Conservation (phyloP, 2,329 filamentous ascomycete species). For the Epichloe brachyelytri region DNA sequence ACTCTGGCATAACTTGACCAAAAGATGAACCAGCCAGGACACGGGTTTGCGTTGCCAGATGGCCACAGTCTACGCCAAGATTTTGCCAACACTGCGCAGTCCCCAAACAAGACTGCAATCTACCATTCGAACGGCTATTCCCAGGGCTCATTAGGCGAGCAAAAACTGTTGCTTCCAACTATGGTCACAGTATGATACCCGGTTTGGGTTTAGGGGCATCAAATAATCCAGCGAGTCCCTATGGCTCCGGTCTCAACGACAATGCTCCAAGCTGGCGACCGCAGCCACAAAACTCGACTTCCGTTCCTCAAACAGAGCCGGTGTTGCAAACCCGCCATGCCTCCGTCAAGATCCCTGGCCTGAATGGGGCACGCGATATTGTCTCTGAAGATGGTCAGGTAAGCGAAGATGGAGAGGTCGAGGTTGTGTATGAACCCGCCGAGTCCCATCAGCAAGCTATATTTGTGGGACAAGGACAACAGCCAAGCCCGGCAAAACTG, state of each 20-base stretch:
- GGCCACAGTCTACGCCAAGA: constrained; percentile 12
- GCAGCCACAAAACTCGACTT: not conserved
- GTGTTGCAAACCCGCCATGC: not conserved
- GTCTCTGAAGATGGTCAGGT: constrained; percentile 61
- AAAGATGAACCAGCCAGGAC: constrained; percentile 19
- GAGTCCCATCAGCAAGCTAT: constrained; percentile 1
- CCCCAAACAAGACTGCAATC: constrained; percentile 6
- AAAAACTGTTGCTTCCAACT: constrained; percentile 14
- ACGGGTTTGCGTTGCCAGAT: constrained; percentile 13
- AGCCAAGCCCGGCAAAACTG: not conserved
- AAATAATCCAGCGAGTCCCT: constrained; percentile 8
- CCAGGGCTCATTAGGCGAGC: not conserved
- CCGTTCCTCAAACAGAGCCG: not conserved
- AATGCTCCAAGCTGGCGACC: not conserved
- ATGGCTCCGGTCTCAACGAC: constrained; percentile 7
- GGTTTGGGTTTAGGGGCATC: constrained; percentile 20
- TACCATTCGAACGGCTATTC: constrained; percentile 4
- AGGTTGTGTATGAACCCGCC: constrained; percentile 39
- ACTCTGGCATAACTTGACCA: not conserved
- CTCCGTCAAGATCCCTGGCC: constrained; percentile 3
- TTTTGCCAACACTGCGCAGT: constrained; percentile 9
- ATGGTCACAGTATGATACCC: constrained; percentile 17
- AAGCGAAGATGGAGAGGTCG: constrained; percentile 49
- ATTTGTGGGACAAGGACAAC: not conserved
- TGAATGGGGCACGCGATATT: constrained; percentile 3